Conservation (phyloP, 140 eudicot species). For the Erigeron philadelphicus region DNA sequence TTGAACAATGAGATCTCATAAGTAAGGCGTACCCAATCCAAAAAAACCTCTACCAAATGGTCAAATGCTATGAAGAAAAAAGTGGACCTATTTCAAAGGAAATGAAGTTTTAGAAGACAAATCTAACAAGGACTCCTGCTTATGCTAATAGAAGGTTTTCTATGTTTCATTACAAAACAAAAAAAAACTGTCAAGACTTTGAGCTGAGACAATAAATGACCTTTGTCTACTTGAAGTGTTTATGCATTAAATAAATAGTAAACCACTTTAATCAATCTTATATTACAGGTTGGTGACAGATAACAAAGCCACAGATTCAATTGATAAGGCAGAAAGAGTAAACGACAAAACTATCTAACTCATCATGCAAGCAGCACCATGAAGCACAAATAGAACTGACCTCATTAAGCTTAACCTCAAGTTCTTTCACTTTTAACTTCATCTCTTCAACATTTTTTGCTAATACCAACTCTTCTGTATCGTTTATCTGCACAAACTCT, state of each 20-base stretch:
- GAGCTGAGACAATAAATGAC: not conserved
- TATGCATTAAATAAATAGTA: not conserved
- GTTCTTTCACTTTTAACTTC: conserved; percentile 51
- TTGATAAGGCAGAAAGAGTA: not conserved
- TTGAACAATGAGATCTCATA: not conserved
- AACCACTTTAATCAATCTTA: not conserved
- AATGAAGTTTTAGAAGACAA: not conserved
- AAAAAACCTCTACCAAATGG: not conserved
- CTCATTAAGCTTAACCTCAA: conserved; percentile 63
- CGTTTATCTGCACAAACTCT: conserved; percentile 29
- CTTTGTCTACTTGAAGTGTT: not conserved
- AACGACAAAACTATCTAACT: not conserved
- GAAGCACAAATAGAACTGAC: conserved; percentile 35
- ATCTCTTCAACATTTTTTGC: conserved; percentile 49
- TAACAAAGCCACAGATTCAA: not conserved
- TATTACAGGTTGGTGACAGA: not conserved
- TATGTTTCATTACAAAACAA: not conserved
- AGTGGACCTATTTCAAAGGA: not conserved
- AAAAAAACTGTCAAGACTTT: not conserved
- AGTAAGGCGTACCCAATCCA: not conserved
- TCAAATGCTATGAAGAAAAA: not conserved
- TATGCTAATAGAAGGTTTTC: not conserved
- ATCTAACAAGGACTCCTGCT: not conserved
- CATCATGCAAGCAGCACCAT: not conserved
- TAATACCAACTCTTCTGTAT: conserved; percentile 38